Conservation (phyloP, 805 yeast species). For the Cyberlindnera saturnus region DNA sequence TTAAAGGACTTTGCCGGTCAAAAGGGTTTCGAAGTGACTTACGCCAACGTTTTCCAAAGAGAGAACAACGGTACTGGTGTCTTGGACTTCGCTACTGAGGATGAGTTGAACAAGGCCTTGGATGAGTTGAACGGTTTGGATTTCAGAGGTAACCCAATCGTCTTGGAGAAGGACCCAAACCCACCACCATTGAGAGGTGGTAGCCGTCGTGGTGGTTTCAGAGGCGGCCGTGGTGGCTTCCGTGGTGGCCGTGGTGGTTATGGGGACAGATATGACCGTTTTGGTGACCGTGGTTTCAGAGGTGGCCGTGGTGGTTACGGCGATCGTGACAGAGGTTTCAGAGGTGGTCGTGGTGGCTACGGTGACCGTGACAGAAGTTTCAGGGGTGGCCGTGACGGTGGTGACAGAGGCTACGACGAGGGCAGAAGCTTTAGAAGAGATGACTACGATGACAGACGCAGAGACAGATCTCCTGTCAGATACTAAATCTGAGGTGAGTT, state of each 20-base stretch:
- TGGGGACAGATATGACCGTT: conserved; percentile 27
- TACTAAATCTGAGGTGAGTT: conserved; percentile 29
- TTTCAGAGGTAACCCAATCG: conserved; percentile 60
- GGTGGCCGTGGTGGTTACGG: conserved; percentile 32
- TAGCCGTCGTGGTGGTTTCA: conserved; percentile 33
- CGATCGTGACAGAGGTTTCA: conserved; percentile 35
- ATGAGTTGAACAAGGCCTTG: conserved; percentile 70
- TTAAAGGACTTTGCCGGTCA: conserved; percentile 86
- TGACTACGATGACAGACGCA: conserved; percentile 15
- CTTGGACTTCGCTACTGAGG: conserved; percentile 50
- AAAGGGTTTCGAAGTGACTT: conserved; percentile 59
- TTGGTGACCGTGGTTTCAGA: conserved; percentile 36
- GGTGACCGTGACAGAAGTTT: conserved; percentile 29
- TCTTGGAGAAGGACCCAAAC: conserved; percentile 71
- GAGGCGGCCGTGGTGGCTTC: conserved; percentile 34
- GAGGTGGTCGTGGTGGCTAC: conserved; percentile 32
- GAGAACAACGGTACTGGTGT: conserved; percentile 43
- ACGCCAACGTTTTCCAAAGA: conserved; percentile 40
- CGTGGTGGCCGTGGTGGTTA: conserved; percentile 36
- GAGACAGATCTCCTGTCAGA: conserved; percentile 77
- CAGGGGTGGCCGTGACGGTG: conserved; percentile 35
- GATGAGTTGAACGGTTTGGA: conserved; percentile 66
- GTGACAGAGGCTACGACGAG: conserved; percentile 23
- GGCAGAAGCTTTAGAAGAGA: conserved; percentile 26
- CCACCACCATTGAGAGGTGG: conserved; percentile 46